phyloP scores from a whole-genome alignment of 345 rosid genomes.

The Cardamine chenopodiifolia region DNA sequence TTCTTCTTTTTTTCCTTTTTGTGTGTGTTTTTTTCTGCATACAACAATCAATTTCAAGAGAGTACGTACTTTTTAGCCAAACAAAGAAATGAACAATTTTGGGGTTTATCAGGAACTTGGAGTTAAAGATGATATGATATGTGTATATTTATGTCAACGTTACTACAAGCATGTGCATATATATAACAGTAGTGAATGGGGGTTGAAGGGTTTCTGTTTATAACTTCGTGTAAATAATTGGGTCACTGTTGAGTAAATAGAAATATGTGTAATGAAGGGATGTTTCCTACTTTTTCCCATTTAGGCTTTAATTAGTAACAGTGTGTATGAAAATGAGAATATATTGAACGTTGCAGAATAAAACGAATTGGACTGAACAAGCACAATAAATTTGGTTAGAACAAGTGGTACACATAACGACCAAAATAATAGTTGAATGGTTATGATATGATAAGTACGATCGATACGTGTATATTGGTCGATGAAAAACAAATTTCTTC shows the following conservation, averaged over 20 bases:
- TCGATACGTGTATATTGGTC: no score
- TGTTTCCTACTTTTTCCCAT: conserved; percentile 10
- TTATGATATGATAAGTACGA: no score
- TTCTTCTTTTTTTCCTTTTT: not conserved
- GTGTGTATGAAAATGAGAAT: not conserved
- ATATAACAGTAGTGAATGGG: not conserved
- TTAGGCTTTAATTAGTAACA: conserved; percentile 3
- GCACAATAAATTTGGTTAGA: not conserved
- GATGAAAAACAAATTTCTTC: no score
- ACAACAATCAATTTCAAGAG: conserved; percentile 20
- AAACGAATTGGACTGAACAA: not conserved
- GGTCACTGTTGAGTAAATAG: conserved; percentile 8
- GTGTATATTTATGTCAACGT: conserved; percentile 17
- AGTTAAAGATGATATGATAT: not conserved
- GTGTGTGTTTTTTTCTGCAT: not conserved
- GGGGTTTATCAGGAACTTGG: conserved; percentile 22
- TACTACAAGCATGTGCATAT: not conserved
- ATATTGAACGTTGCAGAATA: not conserved
- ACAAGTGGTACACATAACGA: no score
- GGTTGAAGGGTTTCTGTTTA: conserved; percentile 19
- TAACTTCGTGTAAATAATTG: not conserved
- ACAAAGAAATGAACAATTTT: not conserved
- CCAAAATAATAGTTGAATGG: no score
- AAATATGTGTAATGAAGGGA: conserved; percentile 16
- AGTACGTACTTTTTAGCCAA: conserved; percentile 15